Evolutionary conservation across 352 stramenopile species (phyloP).

Genomic region (Phytophthora citricola): DNA sequence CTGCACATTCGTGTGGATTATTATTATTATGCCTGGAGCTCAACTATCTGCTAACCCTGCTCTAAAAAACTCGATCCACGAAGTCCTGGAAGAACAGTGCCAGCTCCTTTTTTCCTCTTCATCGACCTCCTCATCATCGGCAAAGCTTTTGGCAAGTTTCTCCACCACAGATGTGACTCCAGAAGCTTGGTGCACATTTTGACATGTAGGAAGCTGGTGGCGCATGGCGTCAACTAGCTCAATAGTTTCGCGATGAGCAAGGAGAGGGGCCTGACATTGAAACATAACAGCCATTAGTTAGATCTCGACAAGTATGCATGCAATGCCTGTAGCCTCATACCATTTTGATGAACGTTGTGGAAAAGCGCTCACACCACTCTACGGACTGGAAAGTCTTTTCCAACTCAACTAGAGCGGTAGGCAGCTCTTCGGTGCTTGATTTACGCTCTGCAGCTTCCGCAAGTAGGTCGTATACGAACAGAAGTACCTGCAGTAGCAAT

Average conservation of each 20-base stretch:
- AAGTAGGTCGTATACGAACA: slow-evolving; percentile 79
- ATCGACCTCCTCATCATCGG: slow-evolving; percentile 48
- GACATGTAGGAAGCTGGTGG: slow-evolving; percentile 65
- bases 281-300: slow-evolving; percentile 5
- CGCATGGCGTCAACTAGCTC: slow-evolving; percentile 69
- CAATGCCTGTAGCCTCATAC: slow-evolving; percentile 25
- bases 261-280: slow-evolving; percentile 37
- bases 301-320: neutral
- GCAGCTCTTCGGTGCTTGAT: slow-evolving; percentile 5
- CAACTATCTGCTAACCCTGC: slow-evolving; percentile 3
- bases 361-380: slow-evolving; percentile 66
- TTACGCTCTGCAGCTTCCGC: slow-evolving; percentile 43
- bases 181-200: slow-evolving; percentile 43
- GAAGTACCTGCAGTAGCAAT: slow-evolving; percentile 42
- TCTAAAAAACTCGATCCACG: slow-evolving; percentile 36
- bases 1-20: slow-evolving; percentile 13
- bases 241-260: slow-evolving; percentile 53
- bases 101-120: slow-evolving; percentile 62
- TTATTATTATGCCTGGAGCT: slow-evolving; percentile 27
- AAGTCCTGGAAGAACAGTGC: slow-evolving; percentile 51
- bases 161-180: slow-evolving; percentile 52
- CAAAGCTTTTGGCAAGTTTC: slow-evolving; percentile 32
- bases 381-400: slow-evolving; percentile 51
- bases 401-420: slow-evolving; percentile 52
- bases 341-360: slow-evolving; percentile 56